phyloP scores from a whole-genome alignment of 2,329 filamentous ascomycete species.

The Penicillium sp. region DNA sequence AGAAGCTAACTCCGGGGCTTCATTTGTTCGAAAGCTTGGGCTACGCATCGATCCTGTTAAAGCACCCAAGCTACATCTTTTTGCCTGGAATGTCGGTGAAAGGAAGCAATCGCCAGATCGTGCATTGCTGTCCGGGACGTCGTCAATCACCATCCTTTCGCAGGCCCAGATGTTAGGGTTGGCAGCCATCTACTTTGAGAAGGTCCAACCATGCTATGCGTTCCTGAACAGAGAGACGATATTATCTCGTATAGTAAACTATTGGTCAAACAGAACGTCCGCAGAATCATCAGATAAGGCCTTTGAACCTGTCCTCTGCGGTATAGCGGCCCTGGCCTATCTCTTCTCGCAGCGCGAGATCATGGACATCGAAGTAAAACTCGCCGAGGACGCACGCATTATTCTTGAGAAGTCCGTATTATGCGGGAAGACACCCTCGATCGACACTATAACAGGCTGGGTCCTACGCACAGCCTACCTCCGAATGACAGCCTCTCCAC shows the following conservation, averaged over 20 bases:
- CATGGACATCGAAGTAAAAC: slow-evolving; percentile 47
- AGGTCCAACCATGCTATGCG: slow-evolving; percentile 58
- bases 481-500: slow-evolving; percentile 57
- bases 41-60: slow-evolving; percentile 58
- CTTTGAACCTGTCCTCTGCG: slow-evolving; percentile 57
- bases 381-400: slow-evolving; percentile 52
- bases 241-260: slow-evolving; percentile 34
- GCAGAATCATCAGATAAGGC: slow-evolving; percentile 30
- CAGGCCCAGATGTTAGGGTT: slow-evolving; percentile 54
- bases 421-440: slow-evolving; percentile 29
- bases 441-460: slow-evolving; percentile 49
- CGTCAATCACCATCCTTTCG: slow-evolving; percentile 51
- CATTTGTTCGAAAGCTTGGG: slow-evolving; percentile 59
- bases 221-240: slow-evolving; percentile 46
- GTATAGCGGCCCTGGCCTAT: slow-evolving; percentile 59
- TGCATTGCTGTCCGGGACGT: slow-evolving; percentile 13
- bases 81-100: slow-evolving; percentile 59
- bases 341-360: slow-evolving; percentile 55
- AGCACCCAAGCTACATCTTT: slow-evolving; percentile 58
- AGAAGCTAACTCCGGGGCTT: slow-evolving; percentile 62
- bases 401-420: slow-evolving; percentile 50
- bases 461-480: slow-evolving; percentile 59
- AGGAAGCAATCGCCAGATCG: slow-evolving; percentile 21
- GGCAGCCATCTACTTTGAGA: slow-evolving; percentile 56
- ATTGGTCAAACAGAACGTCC: slow-evolving; percentile 26